These are phyloP conservation scores for Candida namnaoensis DNA, from an alignment of 805 yeast species.

Conservation along the genomic window DNA sequence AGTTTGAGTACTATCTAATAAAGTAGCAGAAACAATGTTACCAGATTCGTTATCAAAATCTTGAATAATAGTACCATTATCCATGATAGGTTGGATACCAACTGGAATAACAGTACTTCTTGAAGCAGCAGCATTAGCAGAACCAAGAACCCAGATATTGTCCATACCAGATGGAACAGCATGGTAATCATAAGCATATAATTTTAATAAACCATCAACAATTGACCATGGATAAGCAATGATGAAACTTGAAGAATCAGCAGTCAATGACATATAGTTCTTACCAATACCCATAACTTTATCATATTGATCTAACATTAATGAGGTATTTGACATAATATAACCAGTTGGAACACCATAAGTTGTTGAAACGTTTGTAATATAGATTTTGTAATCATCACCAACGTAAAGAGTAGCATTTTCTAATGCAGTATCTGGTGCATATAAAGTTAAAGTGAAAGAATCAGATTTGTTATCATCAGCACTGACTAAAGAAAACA, in stretches of 20 bases:
- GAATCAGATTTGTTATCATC: constrained; percentile 7
- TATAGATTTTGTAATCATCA: constrained; percentile 2
- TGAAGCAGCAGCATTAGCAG: constrained; percentile 6
- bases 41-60: neutral
- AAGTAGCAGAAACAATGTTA: neutral
- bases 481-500: neutral
- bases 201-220: constrained; percentile 7
- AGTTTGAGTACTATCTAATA: neutral
- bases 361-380: constrained; percentile 1
- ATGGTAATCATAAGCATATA: constrained; percentile 10
- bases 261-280: constrained; percentile 6
- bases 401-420: constrained; percentile 14
- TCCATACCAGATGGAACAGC: constrained; percentile 11
- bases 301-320: constrained; percentile 1
- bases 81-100: neutral
- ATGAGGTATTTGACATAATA: constrained; percentile 5
- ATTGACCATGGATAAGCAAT: constrained; percentile 8
- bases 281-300: constrained; percentile 9
- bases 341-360: neutral
- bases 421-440: constrained; percentile 10
- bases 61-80: neutral
- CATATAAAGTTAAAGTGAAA: constrained; percentile 4
- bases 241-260: constrained; percentile 2
- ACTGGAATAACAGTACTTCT: neutral
- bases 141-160: constrained; percentile 9